phyloP scores from a whole-genome alignment of 2,329 filamentous ascomycete species.

The Dactylellina drechsleri region DNA sequence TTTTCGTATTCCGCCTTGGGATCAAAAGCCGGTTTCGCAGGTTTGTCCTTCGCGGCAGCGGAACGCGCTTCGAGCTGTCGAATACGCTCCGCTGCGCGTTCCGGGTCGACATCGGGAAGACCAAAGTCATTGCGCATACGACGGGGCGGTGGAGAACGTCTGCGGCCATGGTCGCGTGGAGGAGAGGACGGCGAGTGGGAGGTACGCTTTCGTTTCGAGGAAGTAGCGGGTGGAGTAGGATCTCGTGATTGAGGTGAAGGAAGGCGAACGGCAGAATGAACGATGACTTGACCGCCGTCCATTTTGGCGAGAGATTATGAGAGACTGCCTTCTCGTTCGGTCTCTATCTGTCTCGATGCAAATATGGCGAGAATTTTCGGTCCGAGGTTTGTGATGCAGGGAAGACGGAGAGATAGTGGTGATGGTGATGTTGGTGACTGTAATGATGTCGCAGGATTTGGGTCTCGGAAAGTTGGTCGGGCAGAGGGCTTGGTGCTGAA shows the following conservation, averaged over 20 bases:
- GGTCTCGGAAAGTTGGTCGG: conserved; percentile 23
- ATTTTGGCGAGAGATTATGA: conserved; percentile 19
- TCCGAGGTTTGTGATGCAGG: background rate
- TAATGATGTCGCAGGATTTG: background rate
- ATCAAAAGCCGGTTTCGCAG: conserved; percentile 85
- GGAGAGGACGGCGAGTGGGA: conserved; percentile 68
- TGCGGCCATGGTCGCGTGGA: conserved; percentile 62
- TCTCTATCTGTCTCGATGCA: conserved; percentile 2
- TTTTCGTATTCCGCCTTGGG: conserved; percentile 95
- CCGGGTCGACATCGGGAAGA: conserved; percentile 66
- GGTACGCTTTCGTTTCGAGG: conserved; percentile 69
- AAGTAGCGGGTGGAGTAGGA: conserved; percentile 64
- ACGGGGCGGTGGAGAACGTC: conserved; percentile 64
- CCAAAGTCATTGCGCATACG: conserved; percentile 59
- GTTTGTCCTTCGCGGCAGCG: conserved; percentile 68
- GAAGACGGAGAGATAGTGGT: conserved; percentile 1
- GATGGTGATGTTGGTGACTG: conserved; percentile 16
- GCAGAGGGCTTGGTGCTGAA: conserved; percentile 10
- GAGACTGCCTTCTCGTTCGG: background rate
- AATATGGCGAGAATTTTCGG: background rate
- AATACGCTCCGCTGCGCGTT: conserved; percentile 66
- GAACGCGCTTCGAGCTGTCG: conserved; percentile 67
- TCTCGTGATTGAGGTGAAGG: conserved; percentile 68
- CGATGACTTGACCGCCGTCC: conserved; percentile 63
- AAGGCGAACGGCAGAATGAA: conserved; percentile 70